These are phyloP conservation scores for Auxenochlorella protothecoides DNA, from an alignment of 139 green algal genomes.

Conservation along the genomic window DNA sequence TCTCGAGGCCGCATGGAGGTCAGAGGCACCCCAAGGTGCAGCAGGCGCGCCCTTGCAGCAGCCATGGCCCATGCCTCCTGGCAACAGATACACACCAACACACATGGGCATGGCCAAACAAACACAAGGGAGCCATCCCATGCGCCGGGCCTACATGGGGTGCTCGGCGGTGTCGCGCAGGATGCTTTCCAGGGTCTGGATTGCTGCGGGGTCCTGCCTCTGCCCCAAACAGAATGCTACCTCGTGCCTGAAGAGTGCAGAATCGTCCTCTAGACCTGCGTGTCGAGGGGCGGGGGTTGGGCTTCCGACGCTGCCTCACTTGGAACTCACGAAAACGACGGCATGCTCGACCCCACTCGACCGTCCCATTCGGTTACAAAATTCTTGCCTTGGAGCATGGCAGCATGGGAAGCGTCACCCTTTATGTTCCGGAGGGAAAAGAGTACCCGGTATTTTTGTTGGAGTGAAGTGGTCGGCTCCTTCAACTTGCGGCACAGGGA, in stretches of 20 bases:
- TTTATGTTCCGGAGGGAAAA: conserved; percentile 66
- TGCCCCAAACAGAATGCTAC: conserved; percentile 86
- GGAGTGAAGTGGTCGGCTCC: conserved; percentile 30
- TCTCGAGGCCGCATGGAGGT: not conserved
- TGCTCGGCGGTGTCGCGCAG: conserved; percentile 57
- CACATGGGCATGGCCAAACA: too few relatives aligned
- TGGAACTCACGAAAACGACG: not conserved
- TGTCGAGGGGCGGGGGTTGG: too few relatives aligned
- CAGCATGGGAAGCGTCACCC: conserved; percentile 36
- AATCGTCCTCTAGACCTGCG: conserved; percentile 59
- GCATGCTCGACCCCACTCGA: not conserved
- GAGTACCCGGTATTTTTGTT: conserved; percentile 67
- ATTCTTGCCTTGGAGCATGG: conserved; percentile 45
- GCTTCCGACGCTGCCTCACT: too few relatives aligned
- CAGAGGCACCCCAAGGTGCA: too few relatives aligned
- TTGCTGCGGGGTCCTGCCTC: conserved; percentile 60
- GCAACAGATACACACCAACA: too few relatives aligned
- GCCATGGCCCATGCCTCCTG: too few relatives aligned
- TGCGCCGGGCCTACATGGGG: conserved; percentile 49
- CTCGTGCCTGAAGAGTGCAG: conserved; percentile 78
- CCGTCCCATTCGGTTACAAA: not conserved
- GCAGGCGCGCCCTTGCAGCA: too few relatives aligned
- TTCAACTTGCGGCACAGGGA: conserved; percentile 41
- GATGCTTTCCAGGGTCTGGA: conserved; percentile 41
- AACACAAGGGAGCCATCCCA: not conserved